Conservation (phyloP, 2,329 filamentous ascomycete species). For the Monosporascus sp. region DNA sequence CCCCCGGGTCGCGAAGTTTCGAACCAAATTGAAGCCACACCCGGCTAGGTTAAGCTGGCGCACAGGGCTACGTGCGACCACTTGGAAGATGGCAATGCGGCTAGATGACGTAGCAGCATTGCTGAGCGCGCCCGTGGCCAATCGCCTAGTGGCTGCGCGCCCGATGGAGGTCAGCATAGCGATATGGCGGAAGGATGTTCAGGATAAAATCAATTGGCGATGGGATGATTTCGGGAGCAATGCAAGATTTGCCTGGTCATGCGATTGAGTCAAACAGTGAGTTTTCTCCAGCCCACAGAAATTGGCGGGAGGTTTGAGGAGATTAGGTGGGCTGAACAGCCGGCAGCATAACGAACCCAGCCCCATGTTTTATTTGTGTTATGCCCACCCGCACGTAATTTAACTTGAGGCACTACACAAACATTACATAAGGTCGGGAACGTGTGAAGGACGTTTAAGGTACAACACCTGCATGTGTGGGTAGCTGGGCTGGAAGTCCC, state of each 20-base stretch:
- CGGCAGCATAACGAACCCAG: neutral
- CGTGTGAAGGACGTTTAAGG: too few species aligned
- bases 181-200: constrained; percentile 5
- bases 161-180: constrained; percentile 39
- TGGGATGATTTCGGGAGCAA: neutral
- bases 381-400: constrained; percentile 9
- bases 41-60: constrained; percentile 1
- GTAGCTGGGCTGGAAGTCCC: too few species aligned
- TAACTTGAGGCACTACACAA: neutral
- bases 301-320: neutral
- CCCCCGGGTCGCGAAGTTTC: constrained; percentile 12
- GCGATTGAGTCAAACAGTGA: neutral
- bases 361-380: constrained; percentile 14
- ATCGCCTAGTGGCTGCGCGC: constrained; percentile 33
- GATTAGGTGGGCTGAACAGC: neutral
- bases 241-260: neutral
- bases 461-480: too few species aligned
- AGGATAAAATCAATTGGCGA: neutral
- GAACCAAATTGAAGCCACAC: neutral
- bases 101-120: constrained; percentile 13
- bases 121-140: constrained; percentile 12
- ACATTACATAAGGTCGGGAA: too few species aligned
- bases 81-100: constrained; percentile 12
- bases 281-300: too few species aligned
- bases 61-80: constrained; percentile 2